Base-by-base conservation (phyloP, 495 filamentous ascomycete genomes). In the Niebla homalea region DNA sequence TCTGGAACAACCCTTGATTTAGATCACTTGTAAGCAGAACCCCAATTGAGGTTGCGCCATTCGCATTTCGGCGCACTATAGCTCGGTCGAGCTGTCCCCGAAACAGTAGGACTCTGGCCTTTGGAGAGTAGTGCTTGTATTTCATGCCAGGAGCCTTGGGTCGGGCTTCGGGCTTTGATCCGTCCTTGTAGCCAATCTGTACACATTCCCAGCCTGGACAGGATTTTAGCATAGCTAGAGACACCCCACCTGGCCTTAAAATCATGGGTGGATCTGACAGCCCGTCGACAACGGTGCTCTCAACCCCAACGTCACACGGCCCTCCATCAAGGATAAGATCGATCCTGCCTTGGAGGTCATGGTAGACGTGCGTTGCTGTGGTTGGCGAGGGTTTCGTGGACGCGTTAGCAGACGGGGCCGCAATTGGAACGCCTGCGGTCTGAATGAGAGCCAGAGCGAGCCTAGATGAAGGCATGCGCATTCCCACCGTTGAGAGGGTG, bases 131-230 rank as follows among this genome's bases (percentile, higher is more conserved):
- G 63, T 99, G 92, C 57, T 89, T 83, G 65, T 99, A 99, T 61
- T 99, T 99, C 92, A 99, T 99, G 2, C 92, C 92, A 8, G 92
- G 92, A 2, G 90, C 89, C 49, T 83, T 76, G 5, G 93, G 90
- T 32, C 29, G 10, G 20, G 71, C 68, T 2, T 69, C 76, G 15
- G 62, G 55, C 55, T 81, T 76, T 8, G 36, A 35, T 16, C 63
- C 60, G 55, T 95, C 86, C 52, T 78, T 75, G 62, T 95, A 94
- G 37, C 77, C 90, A 25, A 84, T 72, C 49, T 69, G 68, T 2
- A 86, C 81, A 43, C 75, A 69, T 59, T 86, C 81, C 92, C 92
- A 99, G 5, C 89, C 90, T 3, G 75, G 65, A 60, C 80, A 88
- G 21, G 68, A 55, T 22, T 81, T 73, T 22, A 99, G 61, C 60